Evolutionary conservation across 768 basidiomycete species (phyloP), one percentile per base, ranked within the genome.

Genomic region (Solioccasus polychromus): DNA sequence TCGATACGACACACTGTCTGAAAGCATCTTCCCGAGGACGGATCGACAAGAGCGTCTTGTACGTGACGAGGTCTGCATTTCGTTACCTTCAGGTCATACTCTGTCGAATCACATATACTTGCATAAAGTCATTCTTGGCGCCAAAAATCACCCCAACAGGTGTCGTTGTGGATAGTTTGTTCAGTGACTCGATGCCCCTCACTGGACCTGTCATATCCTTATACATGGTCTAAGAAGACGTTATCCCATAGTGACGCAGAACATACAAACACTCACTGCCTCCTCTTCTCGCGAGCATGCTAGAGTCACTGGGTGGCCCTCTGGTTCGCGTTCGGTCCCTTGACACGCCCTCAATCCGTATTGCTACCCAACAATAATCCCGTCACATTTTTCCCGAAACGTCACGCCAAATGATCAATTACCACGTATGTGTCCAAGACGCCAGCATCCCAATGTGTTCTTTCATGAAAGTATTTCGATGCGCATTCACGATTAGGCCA

Each of bases 231-330:
- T 83, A 39, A 20, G n/a, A 23, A 20, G 25, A 28, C 15, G 6
- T 38, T 46, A 18, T 8, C 29, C 19, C 34, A 46, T 26, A 36
- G 14, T 28, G 23, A 3, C n/a, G 15, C 8, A 17, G 23, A n/a
- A 22, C 6, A 42, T 17, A 11, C n/a, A 9, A 20, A 28, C 8
- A 66, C 77, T 46, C 51, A 83, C 82, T 39, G 70, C 73, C 67
- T 87, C 84, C 57, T 86, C 80, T 34, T 82, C 72, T 18, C 76
- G 74, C 1, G 73, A 76, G 52, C 84, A 86, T 7, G 78, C 77
- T 3, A 85, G 63, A 1, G 73, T 73, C 31, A 80, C 70, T 2
- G 71, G 69, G 12, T 54, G 22, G n/a, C 66, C 63, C 14, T 64
- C 60, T 14, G 60, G 52, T 17, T 47, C 53, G 30, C 62, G 50